A percentile compares a stretch with the other conserved stretches of the same genome.
These are phyloP conservation scores for Stephania cephalantha DNA, from an alignment of 164 flowering plant genomes.

Conservation along the genomic window DNA sequence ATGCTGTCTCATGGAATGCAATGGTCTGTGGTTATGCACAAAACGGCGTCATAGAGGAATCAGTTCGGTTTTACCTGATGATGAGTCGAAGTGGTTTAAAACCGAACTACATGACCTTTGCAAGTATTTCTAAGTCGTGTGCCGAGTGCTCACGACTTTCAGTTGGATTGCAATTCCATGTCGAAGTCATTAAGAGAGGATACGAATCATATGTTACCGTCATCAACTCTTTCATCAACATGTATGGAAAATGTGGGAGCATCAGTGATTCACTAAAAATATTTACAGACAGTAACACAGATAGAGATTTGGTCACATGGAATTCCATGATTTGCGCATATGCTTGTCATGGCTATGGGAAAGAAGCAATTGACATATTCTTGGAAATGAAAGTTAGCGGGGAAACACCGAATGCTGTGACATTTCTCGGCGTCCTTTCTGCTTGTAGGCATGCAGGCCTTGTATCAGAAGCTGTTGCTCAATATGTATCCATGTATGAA, in stretches of 20 bases:
- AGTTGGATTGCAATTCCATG: slow-evolving; percentile 25
- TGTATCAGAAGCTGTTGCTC: slow-evolving; percentile 19
- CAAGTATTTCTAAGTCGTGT: slow-evolving; percentile 25
- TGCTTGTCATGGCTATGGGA: slow-evolving; percentile 25
- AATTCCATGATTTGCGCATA: slow-evolving; percentile 27
- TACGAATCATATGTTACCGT: slow-evolving; percentile 13
- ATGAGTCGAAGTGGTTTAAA: slow-evolving; percentile 15
- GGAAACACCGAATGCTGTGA: slow-evolving; percentile 17
- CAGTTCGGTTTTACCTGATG: slow-evolving; percentile 13
- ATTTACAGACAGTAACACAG: slow-evolving; percentile 10
- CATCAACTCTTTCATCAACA: slow-evolving; percentile 20
- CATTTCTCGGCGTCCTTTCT: slow-evolving; percentile 22
- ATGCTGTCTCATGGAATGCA: slow-evolving; percentile 28
- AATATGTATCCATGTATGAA: slow-evolving; percentile 16
- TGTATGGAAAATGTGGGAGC: slow-evolving; percentile 25
- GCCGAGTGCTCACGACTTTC: slow-evolving; percentile 7
- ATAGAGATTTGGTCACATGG: slow-evolving; percentile 28
- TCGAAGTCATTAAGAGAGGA: slow-evolving; percentile 22
- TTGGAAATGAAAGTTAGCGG: slow-evolving; percentile 20
- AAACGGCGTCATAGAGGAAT: slow-evolving; percentile 19
- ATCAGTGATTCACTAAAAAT: slow-evolving; percentile 17
- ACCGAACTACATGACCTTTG: slow-evolving; percentile 27
- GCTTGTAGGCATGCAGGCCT: slow-evolving; percentile 27
- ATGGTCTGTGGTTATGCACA: slow-evolving; percentile 27
- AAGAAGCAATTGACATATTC: slow-evolving; percentile 21